phyloP scores from a whole-genome alignment of 306 rosid genomes.

The Ochetophila trinervis region DNA sequence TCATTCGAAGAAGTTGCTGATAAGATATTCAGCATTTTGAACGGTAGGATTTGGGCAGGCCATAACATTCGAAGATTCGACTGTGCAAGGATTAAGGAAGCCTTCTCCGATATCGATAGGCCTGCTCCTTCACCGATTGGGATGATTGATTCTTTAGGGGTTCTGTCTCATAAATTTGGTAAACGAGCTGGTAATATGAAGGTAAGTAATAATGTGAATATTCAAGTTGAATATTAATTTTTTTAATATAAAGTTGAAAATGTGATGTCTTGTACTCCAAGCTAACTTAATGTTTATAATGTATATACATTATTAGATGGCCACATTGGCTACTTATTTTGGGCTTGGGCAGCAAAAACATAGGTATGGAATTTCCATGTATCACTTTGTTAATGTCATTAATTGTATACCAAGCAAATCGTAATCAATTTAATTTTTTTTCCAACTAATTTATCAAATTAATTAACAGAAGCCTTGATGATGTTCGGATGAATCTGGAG shows the following conservation, averaged over 20 bases:
- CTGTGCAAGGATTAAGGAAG: constrained; percentile 80
- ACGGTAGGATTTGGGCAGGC: constrained; percentile 95
- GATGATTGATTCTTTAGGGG: constrained; percentile 69
- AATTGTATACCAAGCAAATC: background rate
- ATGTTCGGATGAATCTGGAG: constrained; percentile 98
- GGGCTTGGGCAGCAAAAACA: constrained; percentile 90
- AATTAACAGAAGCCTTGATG: constrained; percentile 80
- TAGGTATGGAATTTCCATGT: constrained; percentile 37
- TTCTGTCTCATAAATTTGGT: constrained; percentile 65
- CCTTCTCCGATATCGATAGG: constrained; percentile 55
- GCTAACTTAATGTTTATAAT: too few species aligned
- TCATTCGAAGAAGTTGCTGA: constrained; percentile 74
- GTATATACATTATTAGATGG: constrained; percentile 59
- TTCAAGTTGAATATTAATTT: too few species aligned
- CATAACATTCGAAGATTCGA: constrained; percentile 86
- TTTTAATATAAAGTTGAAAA: too few species aligned
- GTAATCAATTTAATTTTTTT: background rate
- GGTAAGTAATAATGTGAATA: constrained; percentile 34
- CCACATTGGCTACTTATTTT: constrained; percentile 84
- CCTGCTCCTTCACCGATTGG: constrained; percentile 68
- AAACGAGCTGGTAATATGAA: constrained; percentile 98
- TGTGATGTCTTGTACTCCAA: too few species aligned
- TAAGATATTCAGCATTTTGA: constrained; percentile 58
- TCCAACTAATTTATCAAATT: background rate
- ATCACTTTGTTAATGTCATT: background rate